phyloP scores from a whole-genome alignment of 73 alveolate genomes.

The Paraurostyla sp. region DNA sequence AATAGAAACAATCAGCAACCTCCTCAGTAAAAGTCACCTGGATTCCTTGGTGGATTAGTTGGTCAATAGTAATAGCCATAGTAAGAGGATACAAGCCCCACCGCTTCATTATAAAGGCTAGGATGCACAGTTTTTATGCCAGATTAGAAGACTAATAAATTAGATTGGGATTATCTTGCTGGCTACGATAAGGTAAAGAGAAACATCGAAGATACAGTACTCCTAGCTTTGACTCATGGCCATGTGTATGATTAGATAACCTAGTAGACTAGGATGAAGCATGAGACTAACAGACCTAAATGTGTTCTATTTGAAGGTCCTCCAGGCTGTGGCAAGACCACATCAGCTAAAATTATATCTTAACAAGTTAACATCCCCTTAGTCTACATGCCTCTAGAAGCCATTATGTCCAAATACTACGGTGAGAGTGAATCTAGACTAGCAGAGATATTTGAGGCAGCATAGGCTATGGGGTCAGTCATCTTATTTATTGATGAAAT shows the following conservation, averaged over 20 bases:
- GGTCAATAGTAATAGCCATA: neutral
- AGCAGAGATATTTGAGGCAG: slow-evolving; percentile 88
- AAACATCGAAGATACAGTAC: slow-evolving; percentile 93
- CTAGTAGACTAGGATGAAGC: slow-evolving; percentile 85
- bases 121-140: slow-evolving; percentile 88
- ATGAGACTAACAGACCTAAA: slow-evolving; percentile 94
- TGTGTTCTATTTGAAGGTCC: slow-evolving; percentile 95
- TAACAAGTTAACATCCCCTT: slow-evolving; percentile 89
- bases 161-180: slow-evolving; percentile 96
- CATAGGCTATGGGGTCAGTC: slow-evolving; percentile 85
- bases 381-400: slow-evolving; percentile 92
- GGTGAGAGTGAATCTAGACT: slow-evolving; percentile 91
- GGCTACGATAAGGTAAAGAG: slow-evolving; percentile 91
- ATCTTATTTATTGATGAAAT: slow-evolving; percentile 92
- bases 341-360: slow-evolving; percentile 93
- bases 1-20: neutral
- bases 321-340: slow-evolving; percentile 97
- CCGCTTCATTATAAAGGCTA: slow-evolving; percentile 73
- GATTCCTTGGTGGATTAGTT: neutral
- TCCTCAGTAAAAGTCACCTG: neutral
- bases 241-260: slow-evolving; percentile 90
- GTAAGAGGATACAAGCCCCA: slow-evolving; percentile 68
- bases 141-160: slow-evolving; percentile 62
- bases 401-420: slow-evolving; percentile 89
- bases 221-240: slow-evolving; percentile 87